These are phyloP conservation scores for Begonia masoniana DNA, from an alignment of 306 rosid genomes.

Conservation along the genomic window DNA sequence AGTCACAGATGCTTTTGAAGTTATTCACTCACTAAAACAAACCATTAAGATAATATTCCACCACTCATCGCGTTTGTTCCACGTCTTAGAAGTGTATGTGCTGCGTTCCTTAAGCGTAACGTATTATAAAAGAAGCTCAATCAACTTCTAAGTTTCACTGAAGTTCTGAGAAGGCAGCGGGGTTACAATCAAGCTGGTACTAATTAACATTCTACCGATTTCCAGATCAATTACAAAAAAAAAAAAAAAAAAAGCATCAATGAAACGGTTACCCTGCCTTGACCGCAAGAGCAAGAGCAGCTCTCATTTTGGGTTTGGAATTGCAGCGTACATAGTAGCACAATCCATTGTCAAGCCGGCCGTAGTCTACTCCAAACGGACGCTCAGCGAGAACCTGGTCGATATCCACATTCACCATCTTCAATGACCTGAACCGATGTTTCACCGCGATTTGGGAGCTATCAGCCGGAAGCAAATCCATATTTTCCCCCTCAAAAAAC, in stretches of 20 bases:
- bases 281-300: conserved; percentile 91
- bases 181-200: neutral
- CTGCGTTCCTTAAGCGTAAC: too few relatives aligned
- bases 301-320: conserved; percentile 87
- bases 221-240: neutral
- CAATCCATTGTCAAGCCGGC: conserved; percentile 76
- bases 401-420: conserved; percentile 54
- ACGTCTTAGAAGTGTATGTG: too few relatives aligned
- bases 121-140: neutral
- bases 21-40: too few relatives aligned
- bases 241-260: neutral
- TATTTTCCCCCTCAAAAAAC: conserved; percentile 1
- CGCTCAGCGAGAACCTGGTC: conserved; percentile 38
- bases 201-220: neutral
- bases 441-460: conserved; percentile 50
- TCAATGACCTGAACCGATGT: conserved; percentile 78
- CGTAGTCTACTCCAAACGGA: conserved; percentile 59
- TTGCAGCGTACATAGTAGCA: conserved; percentile 80
- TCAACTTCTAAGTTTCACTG: neutral
- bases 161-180: neutral
- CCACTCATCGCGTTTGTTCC: too few relatives aligned
- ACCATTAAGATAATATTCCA: too few relatives aligned
- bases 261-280: conserved; percentile 49
- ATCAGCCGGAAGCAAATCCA: conserved; percentile 73
- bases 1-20: too few relatives aligned